These are phyloP conservation scores for Mycena vulgaris DNA, from an alignment of 768 basidiomycete genomes.

Conservation along the genomic window DNA sequence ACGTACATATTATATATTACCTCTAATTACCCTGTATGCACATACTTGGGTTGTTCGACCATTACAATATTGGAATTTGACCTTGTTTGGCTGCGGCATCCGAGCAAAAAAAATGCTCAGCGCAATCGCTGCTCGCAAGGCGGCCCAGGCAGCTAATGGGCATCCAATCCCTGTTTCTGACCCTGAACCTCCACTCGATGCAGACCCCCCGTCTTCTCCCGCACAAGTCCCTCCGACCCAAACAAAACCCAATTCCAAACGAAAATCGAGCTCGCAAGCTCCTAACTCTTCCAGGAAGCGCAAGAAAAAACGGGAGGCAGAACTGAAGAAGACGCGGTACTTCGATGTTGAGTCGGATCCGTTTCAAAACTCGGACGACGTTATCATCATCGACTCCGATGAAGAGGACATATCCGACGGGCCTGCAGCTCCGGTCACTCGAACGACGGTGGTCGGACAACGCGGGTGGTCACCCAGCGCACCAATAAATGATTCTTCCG, in stretches of 20 bases:
- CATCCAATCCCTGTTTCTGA: slow-evolving; percentile 25
- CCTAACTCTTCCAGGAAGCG: slow-evolving; percentile 39
- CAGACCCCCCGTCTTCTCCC: slow-evolving; percentile 34
- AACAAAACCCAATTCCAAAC: slow-evolving; percentile 57
- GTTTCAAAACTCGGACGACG: slow-evolving; percentile 55
- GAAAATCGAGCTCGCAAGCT: slow-evolving; percentile 55
- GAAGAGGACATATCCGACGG: slow-evolving; percentile 50
- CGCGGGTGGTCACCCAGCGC: slow-evolving; percentile 76
- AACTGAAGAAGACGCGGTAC: slow-evolving; percentile 50
- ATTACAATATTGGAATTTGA: too few species aligned
- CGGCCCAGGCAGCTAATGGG: slow-evolving; percentile 57
- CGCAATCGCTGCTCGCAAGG: slow-evolving; percentile 81
- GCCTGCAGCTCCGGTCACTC: slow-evolving; percentile 29
- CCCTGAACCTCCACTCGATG: slow-evolving; percentile 28
- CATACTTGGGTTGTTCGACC: background rate
- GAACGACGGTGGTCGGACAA: slow-evolving; percentile 38
- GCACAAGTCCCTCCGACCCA: slow-evolving; percentile 22
- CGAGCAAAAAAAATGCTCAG: slow-evolving; percentile 66
- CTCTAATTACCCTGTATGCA: background rate
- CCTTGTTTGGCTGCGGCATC: background rate
- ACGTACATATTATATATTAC: background rate
- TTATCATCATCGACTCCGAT: slow-evolving; percentile 57
- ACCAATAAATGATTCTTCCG: slow-evolving; percentile 63
- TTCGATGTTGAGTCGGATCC: slow-evolving; percentile 50
- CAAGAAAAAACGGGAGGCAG: slow-evolving; percentile 49